Percentiles rank a stretch among this genome's conserved stretches.
Evolutionary conservation across 2,329 filamentous ascomycete species (phyloP).

Genomic region (Fusarium marasasianum): DNA sequence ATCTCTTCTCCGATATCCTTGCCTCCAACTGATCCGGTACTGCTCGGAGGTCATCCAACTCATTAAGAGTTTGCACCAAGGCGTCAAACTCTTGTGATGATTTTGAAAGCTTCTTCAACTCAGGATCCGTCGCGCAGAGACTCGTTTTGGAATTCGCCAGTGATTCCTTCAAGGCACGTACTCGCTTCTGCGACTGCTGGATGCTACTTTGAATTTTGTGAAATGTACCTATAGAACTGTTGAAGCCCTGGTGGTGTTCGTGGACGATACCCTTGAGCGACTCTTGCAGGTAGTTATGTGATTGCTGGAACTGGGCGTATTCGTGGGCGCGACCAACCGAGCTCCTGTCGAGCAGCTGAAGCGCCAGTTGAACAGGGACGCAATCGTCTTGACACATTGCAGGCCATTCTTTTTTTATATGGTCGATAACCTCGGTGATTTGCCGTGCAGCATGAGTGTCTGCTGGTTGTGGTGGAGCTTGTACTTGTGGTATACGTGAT

Average conservation of each 20-base stretch:
- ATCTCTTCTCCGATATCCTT: constrained; percentile 94
- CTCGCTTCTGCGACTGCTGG: constrained; percentile 84
- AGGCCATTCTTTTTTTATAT: constrained; percentile 90
- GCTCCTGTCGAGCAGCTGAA: constrained; percentile 93
- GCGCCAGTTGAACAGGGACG: constrained; percentile 91
- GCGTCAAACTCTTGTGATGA: constrained; percentile 91
- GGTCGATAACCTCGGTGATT: constrained; percentile 74
- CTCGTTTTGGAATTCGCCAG: constrained; percentile 81
- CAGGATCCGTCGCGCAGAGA: constrained; percentile 85
- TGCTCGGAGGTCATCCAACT: constrained; percentile 86
- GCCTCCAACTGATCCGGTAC: constrained; percentile 94
- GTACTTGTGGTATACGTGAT: constrained; percentile 45
- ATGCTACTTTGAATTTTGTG: constrained; percentile 98
- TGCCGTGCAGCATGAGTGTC: constrained; percentile 63
- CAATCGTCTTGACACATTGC: constrained; percentile 90
- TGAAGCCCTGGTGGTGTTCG: constrained; percentile 98
- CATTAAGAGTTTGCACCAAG: constrained; percentile 82
- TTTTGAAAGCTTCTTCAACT: constrained; percentile 87
- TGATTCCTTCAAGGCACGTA: constrained; percentile 85
- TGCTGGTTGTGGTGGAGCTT: constrained; percentile 4
- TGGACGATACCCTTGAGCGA: constrained; percentile 96
- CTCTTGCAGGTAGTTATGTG: constrained; percentile 88
- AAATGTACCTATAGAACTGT: constrained; percentile 97
- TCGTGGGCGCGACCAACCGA: constrained; percentile 92
- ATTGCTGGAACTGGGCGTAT: constrained; percentile 83